Evolutionary conservation across 2,329 filamentous ascomycete species (phyloP), one percentile per base, ranked within the genome.

Genomic region (Dryadomyces quercivorus): DNA sequence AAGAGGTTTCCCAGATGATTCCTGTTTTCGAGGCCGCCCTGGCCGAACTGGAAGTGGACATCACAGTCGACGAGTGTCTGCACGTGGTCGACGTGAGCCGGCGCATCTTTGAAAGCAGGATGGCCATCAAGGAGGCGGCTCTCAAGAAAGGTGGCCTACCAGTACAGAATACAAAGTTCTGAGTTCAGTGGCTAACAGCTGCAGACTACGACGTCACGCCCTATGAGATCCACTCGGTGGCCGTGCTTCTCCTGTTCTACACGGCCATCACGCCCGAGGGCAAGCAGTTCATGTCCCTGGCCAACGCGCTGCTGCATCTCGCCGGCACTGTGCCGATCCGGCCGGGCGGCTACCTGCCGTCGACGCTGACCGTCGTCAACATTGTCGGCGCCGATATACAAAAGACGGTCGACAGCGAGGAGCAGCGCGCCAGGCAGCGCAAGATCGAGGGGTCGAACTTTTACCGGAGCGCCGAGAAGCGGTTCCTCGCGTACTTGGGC

Each of bases 241-340:
- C 62, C 21, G 21, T 58, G 49, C 46, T 62, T 15, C 47, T 67
- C 7, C 59, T 70, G 16, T 50, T 60, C 20, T 16, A 20, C 34
- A 10, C 21, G 5, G 10, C 8, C 16, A 9, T 18, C 10, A 9
- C 34, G 9, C 16, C 59, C 22, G 50, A 49, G 0, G 51, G 59
- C n/a, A 50, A 45, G 1, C 53, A n/a, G 2, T 3, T 15, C 8
- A 21, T 51, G 48, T 49, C 55, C 26, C 55, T 72, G 2, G 64
- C 62, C 12, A 51, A 61, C 5, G 64, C 69, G 55, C 68, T 73
- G 59, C 62, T 72, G 46, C 52, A 63, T 54, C 65, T 66, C 2
- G 65, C 67, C 1, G 26, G 40, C 20, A 15, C 9, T 8, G 13
- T 22, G 7, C 31, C 44, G 5, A 18, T 0, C 1, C 42, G 31